Evolutionary conservation across 2,329 filamentous ascomycete species (phyloP).

Genomic region (Fusarium abutilonis): DNA sequence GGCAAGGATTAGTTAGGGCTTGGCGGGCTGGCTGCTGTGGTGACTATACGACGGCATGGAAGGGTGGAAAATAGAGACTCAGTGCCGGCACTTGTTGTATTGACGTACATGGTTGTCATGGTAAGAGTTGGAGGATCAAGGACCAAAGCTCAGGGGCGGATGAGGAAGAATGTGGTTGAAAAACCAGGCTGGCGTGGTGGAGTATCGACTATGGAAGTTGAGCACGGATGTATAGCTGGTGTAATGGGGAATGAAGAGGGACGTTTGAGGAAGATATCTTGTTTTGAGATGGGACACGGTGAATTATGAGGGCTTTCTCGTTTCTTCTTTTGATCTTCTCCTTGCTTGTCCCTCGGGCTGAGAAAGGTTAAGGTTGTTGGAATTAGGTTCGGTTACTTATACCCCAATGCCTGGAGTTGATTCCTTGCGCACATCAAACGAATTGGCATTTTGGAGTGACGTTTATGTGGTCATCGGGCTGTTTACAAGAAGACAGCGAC

Average conservation of each 20-base stretch:
- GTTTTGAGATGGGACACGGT: constrained; percentile 29
- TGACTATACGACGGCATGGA: constrained; percentile 20
- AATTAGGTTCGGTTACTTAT: constrained; percentile 45
- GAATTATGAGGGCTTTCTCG: constrained; percentile 29
- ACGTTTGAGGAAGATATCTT: constrained; percentile 16
- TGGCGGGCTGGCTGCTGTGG: not conserved
- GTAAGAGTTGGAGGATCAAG: constrained; percentile 1
- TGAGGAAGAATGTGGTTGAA: constrained; percentile 9
- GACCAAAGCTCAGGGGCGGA: not conserved
- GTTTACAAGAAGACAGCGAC: too few species aligned
- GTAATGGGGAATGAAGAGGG: constrained; percentile 37
- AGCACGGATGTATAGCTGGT: constrained; percentile 9
- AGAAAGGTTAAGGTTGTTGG: constrained; percentile 37
- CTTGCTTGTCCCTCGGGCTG: constrained; percentile 21
- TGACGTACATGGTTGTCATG: constrained; percentile 3
- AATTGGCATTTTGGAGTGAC: constrained; percentile 7
- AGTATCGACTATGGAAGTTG: not conserved
- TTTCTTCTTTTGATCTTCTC: constrained; percentile 33
- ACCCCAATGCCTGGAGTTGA: constrained; percentile 46
- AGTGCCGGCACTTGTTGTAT: constrained; percentile 13
- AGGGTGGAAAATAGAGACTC: constrained; percentile 31
- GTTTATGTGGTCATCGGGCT: not conserved
- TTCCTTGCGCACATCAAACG: constrained; percentile 25
- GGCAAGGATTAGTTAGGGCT: constrained; percentile 25
- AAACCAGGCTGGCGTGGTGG: not conserved